Conservation (phyloP, 2,329 filamentous ascomycete genomes). For the Helminthosporium solani region DNA sequence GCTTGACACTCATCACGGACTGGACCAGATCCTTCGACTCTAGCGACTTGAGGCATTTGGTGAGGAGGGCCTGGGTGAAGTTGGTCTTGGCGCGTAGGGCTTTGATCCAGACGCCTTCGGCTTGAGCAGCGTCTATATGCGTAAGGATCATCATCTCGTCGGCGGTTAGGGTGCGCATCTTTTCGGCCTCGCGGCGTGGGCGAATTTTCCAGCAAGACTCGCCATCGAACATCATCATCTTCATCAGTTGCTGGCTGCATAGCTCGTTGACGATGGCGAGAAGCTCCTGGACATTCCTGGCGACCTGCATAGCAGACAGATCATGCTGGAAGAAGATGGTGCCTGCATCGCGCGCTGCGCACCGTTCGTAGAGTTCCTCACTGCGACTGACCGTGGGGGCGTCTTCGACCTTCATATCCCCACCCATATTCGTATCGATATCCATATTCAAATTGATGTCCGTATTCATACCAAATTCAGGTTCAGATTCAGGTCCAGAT, state of each 20-base stretch:
- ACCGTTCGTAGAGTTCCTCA: conserved; percentile 43
- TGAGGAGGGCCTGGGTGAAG: conserved; percentile 80
- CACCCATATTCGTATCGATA: too few relatives aligned
- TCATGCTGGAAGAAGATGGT: conserved; percentile 45
- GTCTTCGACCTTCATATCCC: conserved; percentile 16
- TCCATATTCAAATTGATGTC: too few relatives aligned
- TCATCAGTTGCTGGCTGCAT: conserved; percentile 39
- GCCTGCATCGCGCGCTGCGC: conserved; percentile 34
- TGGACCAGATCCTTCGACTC: conserved; percentile 81
- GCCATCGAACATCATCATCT: conserved; percentile 39
- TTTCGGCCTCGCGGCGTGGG: conserved; percentile 37
- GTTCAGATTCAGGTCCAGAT: too few relatives aligned
- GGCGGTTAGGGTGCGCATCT: conserved; percentile 51
- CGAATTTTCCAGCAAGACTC: conserved; percentile 42
- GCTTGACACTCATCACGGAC: conserved; percentile 87
- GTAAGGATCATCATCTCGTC: conserved; percentile 86
- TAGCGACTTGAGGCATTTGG: conserved; percentile 79
- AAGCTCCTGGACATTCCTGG: conserved; percentile 36
- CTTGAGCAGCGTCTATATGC: conserved; percentile 81
- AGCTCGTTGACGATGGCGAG: conserved; percentile 35
- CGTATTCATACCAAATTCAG: too few relatives aligned
- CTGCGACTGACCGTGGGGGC: conserved; percentile 16
- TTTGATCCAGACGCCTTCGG: conserved; percentile 88
- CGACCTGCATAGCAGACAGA: conserved; percentile 39
- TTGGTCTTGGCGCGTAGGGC: conserved; percentile 77